phyloP scores from a whole-genome alignment of 352 stramenopile species.

The Phytophthora chlamydospora region DNA sequence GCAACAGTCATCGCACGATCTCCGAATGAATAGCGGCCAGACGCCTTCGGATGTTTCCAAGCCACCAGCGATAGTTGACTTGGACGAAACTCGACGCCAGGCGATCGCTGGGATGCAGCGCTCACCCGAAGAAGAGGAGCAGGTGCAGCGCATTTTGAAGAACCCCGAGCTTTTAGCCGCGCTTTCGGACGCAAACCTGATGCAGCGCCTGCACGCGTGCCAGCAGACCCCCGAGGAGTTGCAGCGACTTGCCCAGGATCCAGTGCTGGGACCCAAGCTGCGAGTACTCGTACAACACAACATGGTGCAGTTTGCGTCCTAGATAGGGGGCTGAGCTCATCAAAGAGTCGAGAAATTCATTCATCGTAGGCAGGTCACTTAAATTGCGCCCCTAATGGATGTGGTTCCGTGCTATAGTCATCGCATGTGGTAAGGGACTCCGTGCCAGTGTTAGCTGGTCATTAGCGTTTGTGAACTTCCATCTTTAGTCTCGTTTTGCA shows the following conservation, averaged over 20 bases:
- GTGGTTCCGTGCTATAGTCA: too few relatives aligned
- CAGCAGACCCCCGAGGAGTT: slow-evolving; percentile 49
- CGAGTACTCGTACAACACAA: slow-evolving; percentile 57
- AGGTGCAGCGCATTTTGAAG: slow-evolving; percentile 72
- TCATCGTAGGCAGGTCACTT: not conserved
- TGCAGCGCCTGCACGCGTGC: slow-evolving; percentile 58
- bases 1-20: not conserved
- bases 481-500: too few relatives aligned
- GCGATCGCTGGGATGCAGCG: slow-evolving; percentile 68
- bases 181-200: slow-evolving; percentile 63
- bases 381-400: too few relatives aligned
- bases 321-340: too few relatives aligned
- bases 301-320: slow-evolving; percentile 58
- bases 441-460: too few relatives aligned
- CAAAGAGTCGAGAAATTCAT: not conserved
- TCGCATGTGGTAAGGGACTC: too few relatives aligned
- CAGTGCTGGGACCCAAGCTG: slow-evolving; percentile 55
- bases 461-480: too few relatives aligned
- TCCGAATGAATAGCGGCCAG: not conserved
- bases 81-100: slow-evolving; percentile 55
- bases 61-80: slow-evolving; percentile 56
- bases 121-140: slow-evolving; percentile 61
- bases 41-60: slow-evolving; percentile 1
- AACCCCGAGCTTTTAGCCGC: slow-evolving; percentile 65
- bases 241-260: slow-evolving; percentile 48